A percentile compares a stretch with the other conserved stretches of the same genome.
These are phyloP conservation scores for Aspergillus texensis DNA, from an alignment of 2,329 filamentous ascomycete genomes.

Conservation along the genomic window DNA sequence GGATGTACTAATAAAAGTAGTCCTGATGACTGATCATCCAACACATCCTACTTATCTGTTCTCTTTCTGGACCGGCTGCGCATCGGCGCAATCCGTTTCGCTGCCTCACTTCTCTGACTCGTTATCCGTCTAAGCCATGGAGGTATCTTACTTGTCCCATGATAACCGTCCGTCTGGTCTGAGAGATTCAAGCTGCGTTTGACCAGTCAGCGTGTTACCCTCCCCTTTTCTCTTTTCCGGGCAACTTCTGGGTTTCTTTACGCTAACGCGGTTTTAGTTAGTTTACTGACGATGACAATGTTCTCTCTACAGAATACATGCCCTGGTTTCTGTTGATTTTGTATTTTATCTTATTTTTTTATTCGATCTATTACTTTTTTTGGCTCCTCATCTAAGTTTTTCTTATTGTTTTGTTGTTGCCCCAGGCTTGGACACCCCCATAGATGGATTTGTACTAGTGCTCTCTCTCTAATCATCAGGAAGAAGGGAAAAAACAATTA, in stretches of 20 bases:
- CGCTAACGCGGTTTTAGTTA: constrained; percentile 1
- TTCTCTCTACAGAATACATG: not conserved
- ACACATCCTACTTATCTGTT: not conserved
- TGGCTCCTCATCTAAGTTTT: not conserved
- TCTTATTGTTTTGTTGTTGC: not conserved
- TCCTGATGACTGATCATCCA: constrained; percentile 6
- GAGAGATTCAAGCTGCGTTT: constrained; percentile 1
- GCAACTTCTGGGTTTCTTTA: not conserved
- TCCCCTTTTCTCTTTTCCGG: not conserved
- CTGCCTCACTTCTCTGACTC: constrained; percentile 5
- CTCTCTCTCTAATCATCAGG: not conserved
- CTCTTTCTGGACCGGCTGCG: constrained; percentile 2
- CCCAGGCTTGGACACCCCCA: not conserved
- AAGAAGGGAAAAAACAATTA: not conserved
- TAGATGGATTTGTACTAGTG: constrained; percentile 1
- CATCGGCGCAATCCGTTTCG: constrained; percentile 2
- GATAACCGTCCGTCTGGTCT: not conserved
- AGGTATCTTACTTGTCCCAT: constrained; percentile 2
- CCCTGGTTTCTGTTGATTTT: not conserved
- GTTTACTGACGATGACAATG: not conserved
- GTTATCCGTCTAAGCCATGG: constrained; percentile 1
- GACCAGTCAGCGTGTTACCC: constrained; percentile 2
- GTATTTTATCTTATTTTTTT: not conserved
- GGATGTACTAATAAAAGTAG: not conserved
- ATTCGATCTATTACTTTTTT: not conserved